Evolutionary conservation across 805 yeast genomes (phyloP), one percentile per base, ranked within the genome.

Genomic region (Vanderwaltozyma verrucispora): DNA sequence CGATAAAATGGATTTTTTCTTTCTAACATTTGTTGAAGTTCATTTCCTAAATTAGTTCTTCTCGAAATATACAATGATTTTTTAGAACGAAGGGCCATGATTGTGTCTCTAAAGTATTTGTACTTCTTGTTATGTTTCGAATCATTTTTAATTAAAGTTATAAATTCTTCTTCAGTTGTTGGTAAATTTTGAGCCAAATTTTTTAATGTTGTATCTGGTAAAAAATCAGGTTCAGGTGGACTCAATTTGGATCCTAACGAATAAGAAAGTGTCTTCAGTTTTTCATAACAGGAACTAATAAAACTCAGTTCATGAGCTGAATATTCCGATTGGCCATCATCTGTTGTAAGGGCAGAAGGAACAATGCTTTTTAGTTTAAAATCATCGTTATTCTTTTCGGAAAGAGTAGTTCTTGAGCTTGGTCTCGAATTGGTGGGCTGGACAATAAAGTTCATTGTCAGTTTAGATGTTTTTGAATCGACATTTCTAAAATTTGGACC

Each of bases 401-500:
- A 17, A 13, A 7, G 3, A 29, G 11, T 5, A 17, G 40, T 31
- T 3, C 51, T 39, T 3, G 49, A 32, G 2, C 3, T 23, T 46
- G 56, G 39, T 30, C 50, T 43, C 2, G 54, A 44, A 20, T 35
- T 32, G 3, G 44, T 32, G 6, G 51, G 51, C 4, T 49, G 39
- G 18, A 44, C 38, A 18, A 67, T 63, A 53, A 80, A 77, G n/a
- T 68, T 61, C 64, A 82, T 72, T 10, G 59, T 54, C 12, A 83
- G 65, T 33, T 54, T 63, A 38, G 64, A 63, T 4, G 47, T 52
- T 2, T 71, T 72, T 9, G 51, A 48, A 36, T 79, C 49, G 1
- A 86, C 65, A 1, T 50, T 52, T 14, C 59, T 52, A 1, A 86
- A 76, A 13, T 68, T 62, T 1, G 67, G 65, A 0, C 95, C 95